A percentile compares a stretch with the other conserved stretches of the same genome.
Conservation (phyloP, 225 moss, liverwort and hornwort species). For the Physcomitrium patens region DNA sequence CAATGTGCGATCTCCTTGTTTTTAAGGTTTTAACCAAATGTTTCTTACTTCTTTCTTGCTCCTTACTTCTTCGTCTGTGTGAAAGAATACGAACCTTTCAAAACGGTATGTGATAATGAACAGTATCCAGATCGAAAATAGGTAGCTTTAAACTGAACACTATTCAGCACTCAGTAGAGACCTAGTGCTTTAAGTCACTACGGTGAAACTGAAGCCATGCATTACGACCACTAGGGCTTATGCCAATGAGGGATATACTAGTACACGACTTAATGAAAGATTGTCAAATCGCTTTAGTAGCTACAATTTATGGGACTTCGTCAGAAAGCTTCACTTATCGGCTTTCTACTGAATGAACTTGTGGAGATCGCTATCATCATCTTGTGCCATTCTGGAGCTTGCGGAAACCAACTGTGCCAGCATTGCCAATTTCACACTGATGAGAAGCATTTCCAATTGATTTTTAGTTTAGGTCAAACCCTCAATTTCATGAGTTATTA, state of each 20-base stretch:
- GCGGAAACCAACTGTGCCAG: no score
- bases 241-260: slow-evolving; percentile 2
- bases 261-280: background rate
- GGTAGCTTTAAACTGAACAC: background rate
- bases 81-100: background rate
- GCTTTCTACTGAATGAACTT: no score
- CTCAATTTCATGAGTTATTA: no score
- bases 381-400: no score
- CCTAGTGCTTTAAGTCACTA: background rate
- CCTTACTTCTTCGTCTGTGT: background rate
- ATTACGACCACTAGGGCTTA: background rate
- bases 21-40: slow-evolving; percentile 2
- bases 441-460: no score
- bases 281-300: no score
- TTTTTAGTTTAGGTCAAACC: no score
- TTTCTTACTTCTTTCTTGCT: no score
- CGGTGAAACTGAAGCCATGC: background rate
- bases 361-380: no score
- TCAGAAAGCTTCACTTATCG: no score
- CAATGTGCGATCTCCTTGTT: background rate
- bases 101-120: background rate
- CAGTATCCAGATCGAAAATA: background rate
- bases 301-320: no score
- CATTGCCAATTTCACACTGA: no score
- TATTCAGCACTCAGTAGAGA: background rate